phyloP scores from a whole-genome alignment of 176 grass and related monocot genomes.

The Pontederia crassipes region DNA sequence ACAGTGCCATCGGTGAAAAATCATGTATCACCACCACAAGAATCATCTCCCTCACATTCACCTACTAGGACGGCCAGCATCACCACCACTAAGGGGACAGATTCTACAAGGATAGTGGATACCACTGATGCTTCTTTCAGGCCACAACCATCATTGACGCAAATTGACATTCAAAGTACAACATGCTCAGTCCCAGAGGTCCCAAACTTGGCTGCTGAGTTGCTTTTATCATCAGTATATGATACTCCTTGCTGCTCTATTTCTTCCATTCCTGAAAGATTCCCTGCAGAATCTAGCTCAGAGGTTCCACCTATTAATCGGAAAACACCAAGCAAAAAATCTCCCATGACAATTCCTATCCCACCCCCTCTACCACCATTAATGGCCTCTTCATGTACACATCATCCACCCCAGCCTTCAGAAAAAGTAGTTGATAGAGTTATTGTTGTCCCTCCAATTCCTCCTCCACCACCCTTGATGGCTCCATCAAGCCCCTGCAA shows the following conservation, averaged over 20 bases:
- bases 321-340: constrained; percentile 17
- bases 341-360: constrained; percentile 18
- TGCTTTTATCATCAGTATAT: not conserved
- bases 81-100: no score
- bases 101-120: not conserved
- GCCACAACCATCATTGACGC: not conserved
- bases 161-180: not conserved
- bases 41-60: no score
- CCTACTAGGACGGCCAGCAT: not conserved
- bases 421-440: no score
- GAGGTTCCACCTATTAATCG: not conserved
- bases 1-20: not conserved
- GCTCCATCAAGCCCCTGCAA: not conserved
- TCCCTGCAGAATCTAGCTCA: not conserved
- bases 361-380: constrained; percentile 15
- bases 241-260: not conserved
- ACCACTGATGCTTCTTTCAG: not conserved
- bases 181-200: not conserved
- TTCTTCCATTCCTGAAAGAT: constrained; percentile 22
- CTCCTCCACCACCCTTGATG: constrained; percentile 18
- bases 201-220: not conserved
- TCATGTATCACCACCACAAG: not conserved
- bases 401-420: no score
- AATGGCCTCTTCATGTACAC: no score
- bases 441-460: constrained; percentile 17